Conservation (phyloP, 2,329 filamentous ascomycete species). For the Tolypocladium inflatum region DNA sequence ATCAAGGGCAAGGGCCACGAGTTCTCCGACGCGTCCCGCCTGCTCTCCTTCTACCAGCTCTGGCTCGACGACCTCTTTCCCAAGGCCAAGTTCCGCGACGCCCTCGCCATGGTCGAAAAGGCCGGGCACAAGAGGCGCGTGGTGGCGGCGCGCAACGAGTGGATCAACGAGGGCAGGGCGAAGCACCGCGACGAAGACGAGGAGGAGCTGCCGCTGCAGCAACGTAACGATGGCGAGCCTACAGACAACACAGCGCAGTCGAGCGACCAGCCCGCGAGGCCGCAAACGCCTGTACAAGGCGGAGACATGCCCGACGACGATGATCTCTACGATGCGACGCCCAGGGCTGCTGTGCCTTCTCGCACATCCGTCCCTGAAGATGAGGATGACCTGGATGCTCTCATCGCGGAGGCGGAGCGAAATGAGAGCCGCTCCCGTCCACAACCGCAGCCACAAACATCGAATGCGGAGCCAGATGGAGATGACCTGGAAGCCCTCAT, state of each 20-base stretch:
- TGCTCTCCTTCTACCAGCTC: constrained; percentile 86
- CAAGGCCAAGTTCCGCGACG: constrained; percentile 88
- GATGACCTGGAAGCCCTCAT: constrained; percentile 44
- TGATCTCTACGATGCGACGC: constrained; percentile 48
- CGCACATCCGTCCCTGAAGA: constrained; percentile 27
- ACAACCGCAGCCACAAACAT: not conserved
- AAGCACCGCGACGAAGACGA: constrained; percentile 25
- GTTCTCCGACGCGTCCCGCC: constrained; percentile 74
- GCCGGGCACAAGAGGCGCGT: constrained; percentile 77
- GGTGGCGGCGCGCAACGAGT: constrained; percentile 64
- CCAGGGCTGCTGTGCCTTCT: constrained; percentile 14
- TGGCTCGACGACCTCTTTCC: constrained; percentile 97
- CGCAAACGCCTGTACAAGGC: constrained; percentile 15
- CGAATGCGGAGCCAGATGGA: constrained; percentile 11
- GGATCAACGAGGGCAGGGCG: constrained; percentile 71
- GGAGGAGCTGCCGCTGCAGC: constrained; percentile 10
- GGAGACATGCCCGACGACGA: constrained; percentile 27
- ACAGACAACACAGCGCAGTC: not conserved
- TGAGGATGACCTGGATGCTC: constrained; percentile 42
- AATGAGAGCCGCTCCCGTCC: constrained; percentile 2
- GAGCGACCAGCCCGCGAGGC: constrained; percentile 2
- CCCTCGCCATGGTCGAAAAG: constrained; percentile 84
- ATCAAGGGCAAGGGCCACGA: constrained; percentile 94
- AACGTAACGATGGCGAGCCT: constrained; percentile 6
- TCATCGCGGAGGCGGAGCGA: constrained; percentile 40